Conservation (phyloP, 306 rosid species). For the Mimosa bimucronata region DNA sequence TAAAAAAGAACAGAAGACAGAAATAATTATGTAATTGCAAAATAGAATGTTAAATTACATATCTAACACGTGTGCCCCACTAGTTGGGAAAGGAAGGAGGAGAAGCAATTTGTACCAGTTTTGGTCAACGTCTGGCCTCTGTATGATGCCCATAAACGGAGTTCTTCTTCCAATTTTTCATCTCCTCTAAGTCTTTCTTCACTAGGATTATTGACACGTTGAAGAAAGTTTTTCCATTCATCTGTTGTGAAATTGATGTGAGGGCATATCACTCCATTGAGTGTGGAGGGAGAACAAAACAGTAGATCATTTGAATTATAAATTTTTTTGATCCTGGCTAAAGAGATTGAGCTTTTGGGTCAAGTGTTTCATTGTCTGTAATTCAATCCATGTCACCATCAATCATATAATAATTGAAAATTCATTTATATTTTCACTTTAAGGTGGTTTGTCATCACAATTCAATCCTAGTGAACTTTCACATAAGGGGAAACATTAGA, state of each 20-base stretch:
- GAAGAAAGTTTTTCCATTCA: constrained; percentile 88
- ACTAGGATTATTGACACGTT: constrained; percentile 57
- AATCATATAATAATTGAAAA: not conserved
- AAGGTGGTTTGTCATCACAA: not conserved
- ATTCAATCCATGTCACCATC: constrained; percentile 20
- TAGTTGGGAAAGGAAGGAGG: constrained; percentile 8
- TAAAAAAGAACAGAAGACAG: constrained; percentile 34
- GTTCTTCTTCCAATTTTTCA: constrained; percentile 65
- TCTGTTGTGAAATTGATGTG: constrained; percentile 54
- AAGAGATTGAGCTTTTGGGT: not conserved
- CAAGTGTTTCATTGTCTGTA: not conserved
- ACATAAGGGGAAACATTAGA: too few relatives aligned
- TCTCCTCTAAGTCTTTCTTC: constrained; percentile 62
- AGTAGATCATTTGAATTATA: constrained; percentile 16
- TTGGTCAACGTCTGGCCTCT: constrained; percentile 97
- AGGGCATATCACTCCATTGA: constrained; percentile 26
- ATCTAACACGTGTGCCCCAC: not conserved
- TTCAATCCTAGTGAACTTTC: not conserved
- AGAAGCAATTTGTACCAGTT: constrained; percentile 64
- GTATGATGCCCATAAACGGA: constrained; percentile 92
- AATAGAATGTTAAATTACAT: constrained; percentile 36
- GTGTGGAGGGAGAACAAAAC: constrained; percentile 20
- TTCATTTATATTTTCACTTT: constrained; percentile 20
- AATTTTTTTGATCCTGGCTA: not conserved
- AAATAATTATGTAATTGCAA: constrained; percentile 31